Evolutionary conservation across 441 rosid species (phyloP).

Genomic region (Arabidopsis hybrid): DNA sequence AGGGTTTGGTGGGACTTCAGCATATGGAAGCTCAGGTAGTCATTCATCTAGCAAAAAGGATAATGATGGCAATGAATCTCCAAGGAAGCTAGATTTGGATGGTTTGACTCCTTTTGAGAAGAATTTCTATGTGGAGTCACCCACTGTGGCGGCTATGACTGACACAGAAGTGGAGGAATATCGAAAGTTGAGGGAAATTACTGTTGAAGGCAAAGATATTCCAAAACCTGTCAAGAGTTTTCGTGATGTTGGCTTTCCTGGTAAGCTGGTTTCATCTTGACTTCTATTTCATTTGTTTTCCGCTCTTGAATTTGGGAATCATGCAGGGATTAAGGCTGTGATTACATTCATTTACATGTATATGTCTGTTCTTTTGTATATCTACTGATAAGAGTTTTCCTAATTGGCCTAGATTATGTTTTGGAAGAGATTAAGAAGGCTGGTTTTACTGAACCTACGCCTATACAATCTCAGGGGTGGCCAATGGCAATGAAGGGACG

Average conservation of each 20-base stretch:
- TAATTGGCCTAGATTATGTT: slow-evolving; percentile 72
- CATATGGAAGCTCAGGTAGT: slow-evolving; percentile 61
- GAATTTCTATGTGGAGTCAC: slow-evolving; percentile 85
- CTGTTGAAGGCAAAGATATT: slow-evolving; percentile 89
- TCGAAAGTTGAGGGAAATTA: slow-evolving; percentile 72
- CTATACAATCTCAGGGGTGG: slow-evolving; percentile 98
- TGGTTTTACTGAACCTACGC: slow-evolving; percentile 91
- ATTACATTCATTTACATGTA: neutral
- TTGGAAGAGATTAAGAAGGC: slow-evolving; percentile 88
- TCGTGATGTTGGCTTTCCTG: slow-evolving; percentile 87
- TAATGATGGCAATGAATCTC: slow-evolving; percentile 54
- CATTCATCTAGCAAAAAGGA: slow-evolving; percentile 68
- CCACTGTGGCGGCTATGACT: slow-evolving; percentile 78
- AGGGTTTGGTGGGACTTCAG: slow-evolving; percentile 85
- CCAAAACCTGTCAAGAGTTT: slow-evolving; percentile 90
- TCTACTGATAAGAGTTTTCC: slow-evolving; percentile 23
- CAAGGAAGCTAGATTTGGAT: slow-evolving; percentile 81
- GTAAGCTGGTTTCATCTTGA: slow-evolving; percentile 43
- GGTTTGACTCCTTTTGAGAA: slow-evolving; percentile 90
- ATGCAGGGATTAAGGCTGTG: neutral
- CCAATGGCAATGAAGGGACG: slow-evolving; percentile 98
- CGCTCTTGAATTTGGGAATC: neutral
- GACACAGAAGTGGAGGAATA: slow-evolving; percentile 81
- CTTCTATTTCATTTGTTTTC: neutral
- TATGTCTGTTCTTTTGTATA: slow-evolving; percentile 6